Base-by-base conservation (phyloP, 441 rosid genomes). In the Omphalea diandra region DNA sequence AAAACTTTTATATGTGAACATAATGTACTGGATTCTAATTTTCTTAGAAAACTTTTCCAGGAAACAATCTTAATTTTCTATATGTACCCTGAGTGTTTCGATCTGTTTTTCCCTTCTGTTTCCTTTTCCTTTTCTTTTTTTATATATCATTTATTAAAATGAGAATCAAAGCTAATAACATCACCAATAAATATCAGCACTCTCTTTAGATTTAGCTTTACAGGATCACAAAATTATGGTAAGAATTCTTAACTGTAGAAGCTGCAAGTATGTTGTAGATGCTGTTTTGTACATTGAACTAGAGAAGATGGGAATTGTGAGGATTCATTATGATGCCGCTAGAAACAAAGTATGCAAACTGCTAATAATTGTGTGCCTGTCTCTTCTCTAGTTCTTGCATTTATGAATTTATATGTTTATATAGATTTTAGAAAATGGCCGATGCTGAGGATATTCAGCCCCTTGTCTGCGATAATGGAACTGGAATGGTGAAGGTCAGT, bases 381-480 rank as follows among this genome's bases (percentile, higher is more conserved):
- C 24, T 50, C 10, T 24, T 50, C 10, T 50, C 29, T 22, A 8
- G 8, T 22, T 8, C 11, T 31, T 29, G 35, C n/a, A 29, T 3
- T 29, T 11, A 55, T 29, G 12, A 12, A 18, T 53, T 10, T 63
- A 1, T 14, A 24, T 24, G 18, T 38, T 4, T 47, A 6, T 38
- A 18, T 50, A 66, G 76, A 36, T 62, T 74, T 55, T 75, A 62
- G 46, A 74, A 69, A 66, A 84, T 80, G 85, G 87, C 87, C 14
- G 84, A 84, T 4, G 73, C 73, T 0, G 87, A 80, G 71, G 85
- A 84, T 46, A 82, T 82, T 64, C 87, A 84, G 71, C 85, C 85
- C 35, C 83, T 84, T 41, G 87, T 84, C 11, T 79, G 82, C 40
- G 85, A 84, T 78, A 84, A 84, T 75, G 84, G 87, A 56, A 80